Percentiles rank a stretch among this genome's conserved stretches.
These are phyloP conservation scores for Cordyceps fumosorosea DNA, from an alignment of 2,329 filamentous ascomycete species.

Conservation along the genomic window DNA sequence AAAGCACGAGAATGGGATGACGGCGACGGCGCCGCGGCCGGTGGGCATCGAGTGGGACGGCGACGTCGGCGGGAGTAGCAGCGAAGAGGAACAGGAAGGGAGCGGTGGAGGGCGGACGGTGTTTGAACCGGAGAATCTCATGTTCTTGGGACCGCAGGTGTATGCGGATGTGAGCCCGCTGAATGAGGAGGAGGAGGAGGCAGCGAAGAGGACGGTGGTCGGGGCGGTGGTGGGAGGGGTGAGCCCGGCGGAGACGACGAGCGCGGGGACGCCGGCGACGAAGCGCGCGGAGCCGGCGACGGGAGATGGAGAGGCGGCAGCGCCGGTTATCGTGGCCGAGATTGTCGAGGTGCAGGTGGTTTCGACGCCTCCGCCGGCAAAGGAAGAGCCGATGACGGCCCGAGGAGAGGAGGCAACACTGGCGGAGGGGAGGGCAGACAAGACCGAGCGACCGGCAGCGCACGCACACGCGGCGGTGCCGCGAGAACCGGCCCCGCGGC, in stretches of 20 bases:
- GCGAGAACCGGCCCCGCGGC: background rate
- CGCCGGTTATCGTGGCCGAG: background rate
- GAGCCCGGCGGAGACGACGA: slow-evolving; percentile 24
- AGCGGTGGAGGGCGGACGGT: slow-evolving; percentile 30
- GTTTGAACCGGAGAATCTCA: slow-evolving; percentile 47
- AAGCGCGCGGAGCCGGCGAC: background rate
- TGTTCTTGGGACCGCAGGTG: slow-evolving; percentile 43
- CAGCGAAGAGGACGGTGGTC: slow-evolving; percentile 24
- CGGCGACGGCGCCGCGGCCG: slow-evolving; percentile 22
- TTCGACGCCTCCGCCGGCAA: background rate
- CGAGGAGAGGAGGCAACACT: background rate
- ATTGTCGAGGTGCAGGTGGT: background rate
- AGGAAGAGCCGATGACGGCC: background rate
- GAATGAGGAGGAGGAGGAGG: slow-evolving; percentile 32
- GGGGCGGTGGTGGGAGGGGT: slow-evolving; percentile 14
- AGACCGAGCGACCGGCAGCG: too few relatives aligned
- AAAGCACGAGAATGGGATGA: slow-evolving; percentile 22
- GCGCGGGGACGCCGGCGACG: background rate
- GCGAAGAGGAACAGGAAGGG: slow-evolving; percentile 26
- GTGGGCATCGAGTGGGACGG: slow-evolving; percentile 24
- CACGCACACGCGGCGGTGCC: too few relatives aligned
- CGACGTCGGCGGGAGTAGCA: slow-evolving; percentile 25
- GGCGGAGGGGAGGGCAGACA: background rate
- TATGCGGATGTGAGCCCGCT: slow-evolving; percentile 41
- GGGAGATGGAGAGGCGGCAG: background rate